Conservation (phyloP, 257 asterid species). For the Rhazya stricta region DNA sequence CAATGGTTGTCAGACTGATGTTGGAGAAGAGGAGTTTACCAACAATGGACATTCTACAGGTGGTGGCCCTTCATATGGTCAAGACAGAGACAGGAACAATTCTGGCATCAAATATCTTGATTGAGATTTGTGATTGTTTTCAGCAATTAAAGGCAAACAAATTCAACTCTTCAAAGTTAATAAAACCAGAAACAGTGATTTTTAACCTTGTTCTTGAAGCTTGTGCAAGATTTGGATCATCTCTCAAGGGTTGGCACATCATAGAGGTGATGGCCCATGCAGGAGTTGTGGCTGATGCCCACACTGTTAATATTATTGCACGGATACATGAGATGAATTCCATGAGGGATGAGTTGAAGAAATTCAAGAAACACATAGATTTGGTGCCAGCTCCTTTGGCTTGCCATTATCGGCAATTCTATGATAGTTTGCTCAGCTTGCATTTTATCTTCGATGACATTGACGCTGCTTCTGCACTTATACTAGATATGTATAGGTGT, state of each 20-base stretch:
- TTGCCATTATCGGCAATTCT: slow-evolving; percentile 55
- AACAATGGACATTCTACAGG: slow-evolving; percentile 36
- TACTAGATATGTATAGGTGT: slow-evolving; percentile 36
- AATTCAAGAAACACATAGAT: slow-evolving; percentile 51
- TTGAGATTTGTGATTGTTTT: slow-evolving; percentile 42
- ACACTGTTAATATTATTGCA: slow-evolving; percentile 56
- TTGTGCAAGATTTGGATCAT: slow-evolving; percentile 58
- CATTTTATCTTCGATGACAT: slow-evolving; percentile 73
- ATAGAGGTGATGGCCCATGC: slow-evolving; percentile 70
- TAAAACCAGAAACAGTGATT: slow-evolving; percentile 44
- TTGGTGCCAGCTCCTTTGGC: slow-evolving; percentile 31
- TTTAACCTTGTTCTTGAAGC: slow-evolving; percentile 84
- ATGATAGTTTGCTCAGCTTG: slow-evolving; percentile 57
- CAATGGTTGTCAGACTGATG: slow-evolving; percentile 52
- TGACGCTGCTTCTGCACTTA: slow-evolving; percentile 63
- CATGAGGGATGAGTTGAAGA: slow-evolving; percentile 67
- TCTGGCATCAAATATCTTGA: slow-evolving; percentile 66
- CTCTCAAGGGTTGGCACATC: slow-evolving; percentile 57
- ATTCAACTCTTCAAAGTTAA: slow-evolving; percentile 31
- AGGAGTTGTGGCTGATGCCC: slow-evolving; percentile 66
- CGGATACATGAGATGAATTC: slow-evolving; percentile 65
- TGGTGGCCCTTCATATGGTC: slow-evolving; percentile 63
- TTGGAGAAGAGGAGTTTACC: slow-evolving; percentile 47
- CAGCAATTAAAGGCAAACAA: slow-evolving; percentile 28
- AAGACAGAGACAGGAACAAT: slow-evolving; percentile 54